Evolutionary conservation across 306 rosid species (phyloP).

Genomic region (Luffa aegyptiaca): DNA sequence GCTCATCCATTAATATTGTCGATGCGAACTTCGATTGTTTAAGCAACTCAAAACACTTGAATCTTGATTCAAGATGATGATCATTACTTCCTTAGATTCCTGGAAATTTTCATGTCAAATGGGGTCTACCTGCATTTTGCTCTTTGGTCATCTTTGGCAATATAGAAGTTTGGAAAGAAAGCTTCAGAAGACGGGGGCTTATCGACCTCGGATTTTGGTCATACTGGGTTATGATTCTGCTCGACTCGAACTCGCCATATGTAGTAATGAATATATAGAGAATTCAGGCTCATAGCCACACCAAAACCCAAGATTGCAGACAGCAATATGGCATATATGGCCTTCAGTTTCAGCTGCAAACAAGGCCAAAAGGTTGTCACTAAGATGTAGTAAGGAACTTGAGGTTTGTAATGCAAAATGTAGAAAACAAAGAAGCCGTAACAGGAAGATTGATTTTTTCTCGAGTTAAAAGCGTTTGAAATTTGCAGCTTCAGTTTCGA

Average conservation of each 20-base stretch:
- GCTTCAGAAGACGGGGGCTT: neutral
- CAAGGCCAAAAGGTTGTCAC: slow-evolving; percentile 3
- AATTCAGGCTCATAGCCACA: slow-evolving; percentile 62
- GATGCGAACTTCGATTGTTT: neutral
- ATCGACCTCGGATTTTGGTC: slow-evolving; percentile 3
- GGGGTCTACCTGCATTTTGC: neutral
- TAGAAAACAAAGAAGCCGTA: neutral
- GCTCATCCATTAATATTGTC: neutral
- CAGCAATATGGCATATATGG: slow-evolving; percentile 60
- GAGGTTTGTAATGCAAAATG: neutral
- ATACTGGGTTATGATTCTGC: slow-evolving; percentile 34
- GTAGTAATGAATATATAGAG: slow-evolving; percentile 43
- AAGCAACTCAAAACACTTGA: neutral
- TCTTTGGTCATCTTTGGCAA: neutral
- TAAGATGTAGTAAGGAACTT: neutral
- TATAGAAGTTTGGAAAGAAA: neutral
- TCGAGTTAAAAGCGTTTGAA: no score
- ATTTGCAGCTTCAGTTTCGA: neutral
- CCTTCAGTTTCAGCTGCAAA: slow-evolving; percentile 62
- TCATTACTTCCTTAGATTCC: neutral
- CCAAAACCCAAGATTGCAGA: slow-evolving; percentile 78
- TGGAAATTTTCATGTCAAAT: neutral
- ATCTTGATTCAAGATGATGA: neutral
- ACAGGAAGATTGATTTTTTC: neutral
- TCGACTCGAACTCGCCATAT: slow-evolving; percentile 60